Conservation (phyloP, 768 basidiomycete genomes). For the Mycena alexandri region DNA sequence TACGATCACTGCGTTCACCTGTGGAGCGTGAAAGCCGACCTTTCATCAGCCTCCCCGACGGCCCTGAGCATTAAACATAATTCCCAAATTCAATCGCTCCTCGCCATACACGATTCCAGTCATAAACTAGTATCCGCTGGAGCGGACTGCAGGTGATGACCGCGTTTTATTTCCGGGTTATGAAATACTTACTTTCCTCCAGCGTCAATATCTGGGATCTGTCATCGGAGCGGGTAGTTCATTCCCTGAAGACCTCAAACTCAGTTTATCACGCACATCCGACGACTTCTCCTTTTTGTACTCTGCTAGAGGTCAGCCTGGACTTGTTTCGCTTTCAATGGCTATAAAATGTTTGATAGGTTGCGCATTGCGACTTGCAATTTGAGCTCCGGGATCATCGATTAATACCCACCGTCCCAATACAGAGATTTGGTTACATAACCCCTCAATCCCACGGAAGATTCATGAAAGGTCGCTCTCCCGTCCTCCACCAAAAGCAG, state of each 20-base stretch:
- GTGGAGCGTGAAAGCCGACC: slow-evolving; percentile 56
- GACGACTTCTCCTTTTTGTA: slow-evolving; percentile 53
- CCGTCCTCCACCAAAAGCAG: too few species aligned
- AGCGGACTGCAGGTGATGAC: slow-evolving; percentile 54
- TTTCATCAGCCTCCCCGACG: slow-evolving; percentile 46
- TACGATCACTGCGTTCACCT: slow-evolving; percentile 62
- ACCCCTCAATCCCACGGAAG: slow-evolving; percentile 54
- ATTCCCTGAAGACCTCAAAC: slow-evolving; percentile 57
- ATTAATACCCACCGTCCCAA: slow-evolving; percentile 48
- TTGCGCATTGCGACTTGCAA: slow-evolving; percentile 64
- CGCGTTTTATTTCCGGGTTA: too few species aligned
- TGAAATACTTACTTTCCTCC: not conserved
- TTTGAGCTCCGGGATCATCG: slow-evolving; percentile 66
- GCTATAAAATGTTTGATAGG: slow-evolving; percentile 44
- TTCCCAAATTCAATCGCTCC: slow-evolving; percentile 57
- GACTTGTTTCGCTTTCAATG: not conserved
- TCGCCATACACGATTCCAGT: slow-evolving; percentile 58
- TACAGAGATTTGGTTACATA: slow-evolving; percentile 60
- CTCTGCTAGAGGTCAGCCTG: slow-evolving; percentile 55
- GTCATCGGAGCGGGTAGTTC: slow-evolving; percentile 57
- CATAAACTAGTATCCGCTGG: slow-evolving; percentile 62
- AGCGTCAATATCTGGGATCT: slow-evolving; percentile 60
- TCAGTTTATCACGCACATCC: slow-evolving; percentile 58
- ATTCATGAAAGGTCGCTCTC: slow-evolving; percentile 57
- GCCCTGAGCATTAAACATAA: slow-evolving; percentile 57